phyloP scores from a whole-genome alignment of 1,284 basidiomycete genomes.

The Microbotryum violaceum region DNA sequence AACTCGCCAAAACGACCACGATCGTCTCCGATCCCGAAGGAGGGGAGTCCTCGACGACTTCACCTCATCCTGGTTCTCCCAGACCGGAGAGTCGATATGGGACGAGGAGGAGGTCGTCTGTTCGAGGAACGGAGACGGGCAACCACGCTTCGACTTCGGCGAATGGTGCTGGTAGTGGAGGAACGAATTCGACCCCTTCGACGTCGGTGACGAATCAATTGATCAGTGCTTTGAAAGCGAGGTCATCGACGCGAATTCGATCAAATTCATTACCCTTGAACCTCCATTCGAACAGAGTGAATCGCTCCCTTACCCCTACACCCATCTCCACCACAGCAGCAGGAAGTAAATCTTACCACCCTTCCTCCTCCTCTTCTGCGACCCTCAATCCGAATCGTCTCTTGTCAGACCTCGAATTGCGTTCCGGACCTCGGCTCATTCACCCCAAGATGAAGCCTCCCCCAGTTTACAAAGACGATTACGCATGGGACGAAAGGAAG shows the following conservation, averaged over 20 bases:
- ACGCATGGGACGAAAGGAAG: slow-evolving; percentile 17
- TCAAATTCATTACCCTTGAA: background rate
- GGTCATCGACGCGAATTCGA: no score
- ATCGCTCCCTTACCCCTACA: slow-evolving; percentile 1
- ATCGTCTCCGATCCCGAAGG: slow-evolving; percentile 11
- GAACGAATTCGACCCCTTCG: no score
- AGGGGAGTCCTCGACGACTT: background rate
- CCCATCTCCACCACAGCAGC: background rate
- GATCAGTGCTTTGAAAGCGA: no score
- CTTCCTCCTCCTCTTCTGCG: background rate
- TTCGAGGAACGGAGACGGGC: no score
- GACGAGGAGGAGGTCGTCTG: no score
- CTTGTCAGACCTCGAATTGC: slow-evolving; percentile 13
- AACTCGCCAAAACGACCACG: background rate
- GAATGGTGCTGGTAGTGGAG: no score
- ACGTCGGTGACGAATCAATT: no score
- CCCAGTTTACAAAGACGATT: slow-evolving; percentile 17
- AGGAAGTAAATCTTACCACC: background rate
- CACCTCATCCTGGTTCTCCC: background rate
- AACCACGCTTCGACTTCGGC: no score
- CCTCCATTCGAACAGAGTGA: background rate
- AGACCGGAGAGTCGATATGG: background rate
- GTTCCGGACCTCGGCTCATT: slow-evolving; percentile 18
- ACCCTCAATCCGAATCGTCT: slow-evolving; percentile 6
- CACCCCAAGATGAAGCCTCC: slow-evolving; percentile 27